Evolutionary conservation across 75 land plant genomes (phyloP).

Genomic region (Chamaecyparis obtusa): DNA sequence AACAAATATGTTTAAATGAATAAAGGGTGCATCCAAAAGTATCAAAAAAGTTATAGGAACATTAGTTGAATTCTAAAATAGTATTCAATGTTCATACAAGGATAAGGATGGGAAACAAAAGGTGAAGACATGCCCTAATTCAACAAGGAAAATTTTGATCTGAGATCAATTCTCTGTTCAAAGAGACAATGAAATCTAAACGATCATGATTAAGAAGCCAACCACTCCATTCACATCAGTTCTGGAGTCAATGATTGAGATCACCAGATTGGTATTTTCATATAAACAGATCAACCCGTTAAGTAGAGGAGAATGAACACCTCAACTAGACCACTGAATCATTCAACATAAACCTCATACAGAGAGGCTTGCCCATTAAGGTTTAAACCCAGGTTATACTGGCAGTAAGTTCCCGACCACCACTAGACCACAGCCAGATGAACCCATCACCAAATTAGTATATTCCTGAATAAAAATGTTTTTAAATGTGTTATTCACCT

Average conservation of each 20-base stretch:
- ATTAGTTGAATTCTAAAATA: background rate
- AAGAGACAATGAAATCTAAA: background rate
- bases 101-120: background rate
- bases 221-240: background rate
- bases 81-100: too few species aligned
- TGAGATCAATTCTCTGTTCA: background rate
- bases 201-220: background rate
- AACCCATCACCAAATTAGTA: background rate
- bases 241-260: background rate
- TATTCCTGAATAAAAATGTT: background rate
- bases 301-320: background rate
- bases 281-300: background rate
- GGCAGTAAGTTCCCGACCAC: background rate
- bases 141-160: too few species aligned
- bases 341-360: background rate
- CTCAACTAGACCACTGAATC: background rate
- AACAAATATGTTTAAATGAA: background rate
- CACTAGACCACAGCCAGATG: background rate
- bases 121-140: background rate
- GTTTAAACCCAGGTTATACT: background rate
- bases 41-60: background rate
- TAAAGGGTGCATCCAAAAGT: background rate
- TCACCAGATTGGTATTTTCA: background rate
- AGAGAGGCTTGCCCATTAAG: background rate
- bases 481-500: too few species aligned